phyloP scores from a whole-genome alignment of 345 rosid genomes.

The Eucalyptus urophylla region DNA sequence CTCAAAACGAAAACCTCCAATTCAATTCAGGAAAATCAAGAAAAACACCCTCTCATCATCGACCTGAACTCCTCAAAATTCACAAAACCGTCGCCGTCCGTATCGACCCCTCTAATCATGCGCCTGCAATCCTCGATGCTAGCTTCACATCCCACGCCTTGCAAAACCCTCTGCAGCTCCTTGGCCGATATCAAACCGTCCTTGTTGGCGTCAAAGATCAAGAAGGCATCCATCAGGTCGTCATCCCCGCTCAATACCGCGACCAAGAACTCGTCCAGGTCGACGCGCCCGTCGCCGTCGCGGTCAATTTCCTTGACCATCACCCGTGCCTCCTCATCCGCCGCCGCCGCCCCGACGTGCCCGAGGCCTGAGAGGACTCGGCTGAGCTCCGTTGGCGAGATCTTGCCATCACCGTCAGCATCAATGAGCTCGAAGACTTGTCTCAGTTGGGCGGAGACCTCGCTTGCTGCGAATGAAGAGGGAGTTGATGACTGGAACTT shows the following conservation, averaged over 20 bases:
- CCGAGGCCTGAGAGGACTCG: slow-evolving; percentile 20
- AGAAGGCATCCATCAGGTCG: slow-evolving; percentile 28
- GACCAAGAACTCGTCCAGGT: slow-evolving; percentile 26
- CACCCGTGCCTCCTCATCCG: slow-evolving; percentile 14
- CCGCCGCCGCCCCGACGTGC: slow-evolving; percentile 4
- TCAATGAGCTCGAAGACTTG: slow-evolving; percentile 35
- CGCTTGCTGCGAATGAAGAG: slow-evolving; percentile 16
- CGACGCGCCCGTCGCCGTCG: slow-evolving; percentile 38
- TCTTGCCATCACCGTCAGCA: slow-evolving; percentile 37
- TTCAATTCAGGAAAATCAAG: neutral
- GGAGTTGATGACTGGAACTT: slow-evolving; percentile 1
- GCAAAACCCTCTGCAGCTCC: slow-evolving; percentile 26
- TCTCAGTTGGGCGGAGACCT: slow-evolving; percentile 11
- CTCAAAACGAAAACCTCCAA: neutral
- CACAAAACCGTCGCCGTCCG: slow-evolving; percentile 38
- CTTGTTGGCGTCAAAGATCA: slow-evolving; percentile 20
- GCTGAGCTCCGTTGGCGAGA: slow-evolving; percentile 25
- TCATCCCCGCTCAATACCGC: slow-evolving; percentile 2
- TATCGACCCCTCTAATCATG: slow-evolving; percentile 39
- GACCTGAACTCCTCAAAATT: slow-evolving; percentile 33
- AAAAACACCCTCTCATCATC: slow-evolving; percentile 15
- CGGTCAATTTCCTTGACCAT: slow-evolving; percentile 27
- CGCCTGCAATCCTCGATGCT: slow-evolving; percentile 21
- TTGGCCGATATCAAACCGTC: slow-evolving; percentile 36
- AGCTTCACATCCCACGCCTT: slow-evolving; percentile 5